Percentiles rank a stretch among this genome's conserved stretches.
phyloP scores from a whole-genome alignment of 805 yeast species.

The Metschnikowia dekortorum region DNA sequence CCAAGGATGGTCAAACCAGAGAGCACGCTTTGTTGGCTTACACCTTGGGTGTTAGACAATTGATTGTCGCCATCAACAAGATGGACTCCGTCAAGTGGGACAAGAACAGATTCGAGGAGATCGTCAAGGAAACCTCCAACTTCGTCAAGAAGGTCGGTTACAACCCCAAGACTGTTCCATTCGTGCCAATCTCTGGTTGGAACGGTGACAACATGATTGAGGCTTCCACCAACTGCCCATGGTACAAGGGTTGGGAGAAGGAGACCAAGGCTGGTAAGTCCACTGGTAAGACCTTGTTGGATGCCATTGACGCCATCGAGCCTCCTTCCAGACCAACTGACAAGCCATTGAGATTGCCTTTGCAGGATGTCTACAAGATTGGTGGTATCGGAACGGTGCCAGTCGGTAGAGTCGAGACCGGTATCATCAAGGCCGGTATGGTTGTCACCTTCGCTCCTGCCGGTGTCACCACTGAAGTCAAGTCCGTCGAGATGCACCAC shows the following conservation, averaged over 20 bases:
- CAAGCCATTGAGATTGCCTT: conserved; percentile 85
- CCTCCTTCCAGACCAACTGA: conserved; percentile 78
- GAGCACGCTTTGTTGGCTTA: conserved; percentile 79
- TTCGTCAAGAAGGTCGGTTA: conserved; percentile 83
- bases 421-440: conserved; percentile 89
- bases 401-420: conserved; percentile 92
- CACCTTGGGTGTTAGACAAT: conserved; percentile 84
- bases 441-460: conserved; percentile 87
- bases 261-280: conserved; percentile 66
- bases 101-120: conserved; percentile 75
- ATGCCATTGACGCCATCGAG: conserved; percentile 80
- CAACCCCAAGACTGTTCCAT: conserved; percentile 77
- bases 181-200: conserved; percentile 85
- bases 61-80: conserved; percentile 90
- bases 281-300: conserved; percentile 78
- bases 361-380: conserved; percentile 89
- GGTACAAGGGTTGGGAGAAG: conserved; percentile 86
- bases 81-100: conserved; percentile 92
- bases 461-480: conserved; percentile 84
- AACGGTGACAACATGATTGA: conserved; percentile 93
- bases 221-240: conserved; percentile 73
- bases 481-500: conserved; percentile 88
- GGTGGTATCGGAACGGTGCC: conserved; percentile 92
- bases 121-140: conserved; percentile 69
- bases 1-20: conserved; percentile 92